Evolutionary conservation across 768 basidiomycete species (phyloP).

Genomic region (Lentinula boryana): DNA sequence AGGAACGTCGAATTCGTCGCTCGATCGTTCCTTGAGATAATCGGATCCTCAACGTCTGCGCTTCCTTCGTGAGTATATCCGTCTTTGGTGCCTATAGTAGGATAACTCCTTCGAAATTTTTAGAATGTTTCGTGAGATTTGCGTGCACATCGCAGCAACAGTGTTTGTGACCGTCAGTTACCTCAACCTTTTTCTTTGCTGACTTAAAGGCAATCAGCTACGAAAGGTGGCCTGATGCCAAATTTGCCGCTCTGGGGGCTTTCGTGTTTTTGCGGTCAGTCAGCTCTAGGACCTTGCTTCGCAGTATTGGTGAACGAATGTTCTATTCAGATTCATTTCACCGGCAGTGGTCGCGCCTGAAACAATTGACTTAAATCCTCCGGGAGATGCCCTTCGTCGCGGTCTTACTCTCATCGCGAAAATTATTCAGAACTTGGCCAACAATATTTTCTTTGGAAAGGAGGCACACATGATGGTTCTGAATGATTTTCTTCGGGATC

Average conservation of each 20-base stretch:
- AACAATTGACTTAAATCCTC: slow-evolving; percentile 75
- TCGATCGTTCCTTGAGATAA: slow-evolving; percentile 67
- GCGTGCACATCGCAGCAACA: slow-evolving; percentile 68
- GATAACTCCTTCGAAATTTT: slow-evolving; percentile 7
- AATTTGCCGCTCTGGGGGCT: slow-evolving; percentile 79
- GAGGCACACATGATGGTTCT: slow-evolving; percentile 80
- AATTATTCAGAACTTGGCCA: slow-evolving; percentile 89
- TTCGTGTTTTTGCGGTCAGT: slow-evolving; percentile 83
- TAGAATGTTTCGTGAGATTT: slow-evolving; percentile 85
- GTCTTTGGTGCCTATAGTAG: background rate
- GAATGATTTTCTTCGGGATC: slow-evolving; percentile 67
- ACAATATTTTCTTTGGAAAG: slow-evolving; percentile 91
- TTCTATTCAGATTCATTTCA: slow-evolving; percentile 68
- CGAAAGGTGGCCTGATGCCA: slow-evolving; percentile 71
- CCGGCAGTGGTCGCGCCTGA: slow-evolving; percentile 88
- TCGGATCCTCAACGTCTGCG: slow-evolving; percentile 61
- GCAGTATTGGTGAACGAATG: background rate
- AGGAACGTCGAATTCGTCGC: slow-evolving; percentile 70
- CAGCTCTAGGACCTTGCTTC: background rate
- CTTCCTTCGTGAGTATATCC: slow-evolving; percentile 62
- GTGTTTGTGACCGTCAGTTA: slow-evolving; percentile 50
- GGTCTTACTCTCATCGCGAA: slow-evolving; percentile 87
- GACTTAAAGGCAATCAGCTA: slow-evolving; percentile 27
- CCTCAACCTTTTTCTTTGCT: background rate
- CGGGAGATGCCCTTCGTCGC: slow-evolving; percentile 63